Conservation (phyloP, 2,329 filamentous ascomycete genomes). For the Alternaria ethzedia region DNA sequence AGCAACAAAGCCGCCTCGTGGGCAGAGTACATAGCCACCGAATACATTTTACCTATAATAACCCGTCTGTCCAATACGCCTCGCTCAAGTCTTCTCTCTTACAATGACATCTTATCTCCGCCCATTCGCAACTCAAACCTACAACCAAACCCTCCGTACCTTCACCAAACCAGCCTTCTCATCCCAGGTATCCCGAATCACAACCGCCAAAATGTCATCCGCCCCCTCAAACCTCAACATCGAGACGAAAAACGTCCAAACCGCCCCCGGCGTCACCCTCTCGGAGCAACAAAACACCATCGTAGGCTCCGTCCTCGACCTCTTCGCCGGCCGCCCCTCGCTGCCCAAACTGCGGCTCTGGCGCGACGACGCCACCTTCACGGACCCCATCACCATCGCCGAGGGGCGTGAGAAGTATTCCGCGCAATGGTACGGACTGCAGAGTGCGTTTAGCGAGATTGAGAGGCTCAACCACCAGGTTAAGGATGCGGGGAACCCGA, state of each 20-base stretch:
- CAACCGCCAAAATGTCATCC: conserved; percentile 42
- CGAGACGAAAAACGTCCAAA: conserved; percentile 62
- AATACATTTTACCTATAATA: conserved; percentile 6
- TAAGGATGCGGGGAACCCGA: conserved; percentile 63
- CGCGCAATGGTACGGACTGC: conserved; percentile 66
- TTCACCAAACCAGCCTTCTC: conserved; percentile 26
- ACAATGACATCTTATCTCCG: conserved; percentile 22
- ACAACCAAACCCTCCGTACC: conserved; percentile 18
- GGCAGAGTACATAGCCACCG: neutral
- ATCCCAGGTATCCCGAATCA: conserved; percentile 13
- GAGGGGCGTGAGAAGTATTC: conserved; percentile 61
- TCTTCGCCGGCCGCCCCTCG: conserved; percentile 66
- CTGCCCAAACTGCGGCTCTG: conserved; percentile 66
- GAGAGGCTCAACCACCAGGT: conserved; percentile 62
- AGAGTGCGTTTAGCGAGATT: conserved; percentile 64
- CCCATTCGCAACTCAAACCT: conserved; percentile 22
- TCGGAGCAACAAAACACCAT: conserved; percentile 60
- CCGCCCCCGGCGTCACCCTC: conserved; percentile 59
- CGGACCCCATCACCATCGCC: conserved; percentile 65
- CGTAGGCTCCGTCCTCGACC: conserved; percentile 65
- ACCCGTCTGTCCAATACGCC: neutral
- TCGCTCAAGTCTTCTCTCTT: neutral
- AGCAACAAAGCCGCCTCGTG: neutral
- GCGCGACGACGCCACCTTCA: conserved; percentile 64
- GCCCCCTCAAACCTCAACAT: conserved; percentile 50